These are phyloP conservation scores for Abrus pulchellus DNA, from an alignment of 306 rosid genomes.

Conservation along the genomic window DNA sequence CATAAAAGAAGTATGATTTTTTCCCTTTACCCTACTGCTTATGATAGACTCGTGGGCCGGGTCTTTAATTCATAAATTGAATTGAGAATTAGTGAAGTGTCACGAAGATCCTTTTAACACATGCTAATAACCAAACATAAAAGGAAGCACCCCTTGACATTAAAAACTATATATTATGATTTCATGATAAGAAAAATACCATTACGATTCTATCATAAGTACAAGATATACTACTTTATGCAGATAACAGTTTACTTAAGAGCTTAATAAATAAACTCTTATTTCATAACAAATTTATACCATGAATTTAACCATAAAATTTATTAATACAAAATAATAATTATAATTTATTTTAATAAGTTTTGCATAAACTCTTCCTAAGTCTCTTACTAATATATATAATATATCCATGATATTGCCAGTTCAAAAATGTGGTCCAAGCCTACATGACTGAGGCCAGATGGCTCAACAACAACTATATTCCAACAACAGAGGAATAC, in stretches of 20 bases:
- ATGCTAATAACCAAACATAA: not conserved
- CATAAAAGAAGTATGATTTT: not conserved
- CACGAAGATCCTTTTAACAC: no score
- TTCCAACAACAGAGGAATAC: conserved; percentile 58
- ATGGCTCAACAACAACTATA: conserved; percentile 51
- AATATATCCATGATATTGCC: not conserved
- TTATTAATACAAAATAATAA: no score
- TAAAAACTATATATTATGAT: not conserved
- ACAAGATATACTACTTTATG: not conserved
- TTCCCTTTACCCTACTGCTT: not conserved
- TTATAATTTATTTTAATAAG: no score
- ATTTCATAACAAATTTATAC: no score
- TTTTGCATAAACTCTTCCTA: no score
- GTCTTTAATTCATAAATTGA: not conserved
- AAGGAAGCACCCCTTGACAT: not conserved
- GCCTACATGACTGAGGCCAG: conserved; percentile 55
- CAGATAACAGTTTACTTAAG: no score
- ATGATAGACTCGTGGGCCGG: not conserved
- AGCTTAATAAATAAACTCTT: no score
- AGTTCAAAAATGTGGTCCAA: conserved; percentile 41
- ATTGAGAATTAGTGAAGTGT: not conserved
- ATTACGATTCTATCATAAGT: no score
- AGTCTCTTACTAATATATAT: not conserved
- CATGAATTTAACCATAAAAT: no score
- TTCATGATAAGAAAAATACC: no score